Evolutionary conservation across 805 yeast genomes (phyloP), one percentile per base, ranked within the genome.

Genomic region (Wickerhamiella dianesei): DNA sequence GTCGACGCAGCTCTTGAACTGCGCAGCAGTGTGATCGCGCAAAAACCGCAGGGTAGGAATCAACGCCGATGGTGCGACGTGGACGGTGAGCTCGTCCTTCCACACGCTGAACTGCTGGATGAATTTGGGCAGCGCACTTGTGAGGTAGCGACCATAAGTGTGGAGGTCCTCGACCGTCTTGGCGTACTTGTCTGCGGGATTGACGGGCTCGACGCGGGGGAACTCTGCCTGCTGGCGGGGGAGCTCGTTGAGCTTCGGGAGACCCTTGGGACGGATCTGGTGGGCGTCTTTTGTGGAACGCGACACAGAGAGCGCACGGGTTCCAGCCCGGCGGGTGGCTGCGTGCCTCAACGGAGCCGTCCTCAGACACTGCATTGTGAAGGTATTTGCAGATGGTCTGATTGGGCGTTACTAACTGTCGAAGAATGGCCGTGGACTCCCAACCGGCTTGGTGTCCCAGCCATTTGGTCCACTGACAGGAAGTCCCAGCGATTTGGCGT

Each of bases 41-140:
- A 85, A 70, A 60, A 82, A 85, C 19, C 74, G 65, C 62, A 79
- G 65, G 49, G 77, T 77, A n/a, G 86, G 92, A 53, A 77, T 70
- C 47, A 85, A 63, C 4, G 86, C 88, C 20, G 74, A 66, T 41
- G 95, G 95, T 2, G 86, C 82, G 50, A 81, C 76, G 63, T 77
- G 79, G 44, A 85, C 64, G 40, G 80, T 75, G 62, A 85, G 74
- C 66, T 85, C 95, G 61, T 85, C 94, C 65, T 85, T 85, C 95
- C 94, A 85, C 43, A 85, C 95, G 4, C 84, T 71, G 58, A 83
- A 85, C 63, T 81, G 81, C 67, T 85, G 94, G 52, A 85, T 73
- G 59, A 68, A 82, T 64, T 83, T 85, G 43, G 95, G 95, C 67
- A 85, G 61, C 52, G 83, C 75, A 6, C 84, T 73, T 73, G 81